Base-by-base conservation (phyloP, 345 rosid genomes). In the Eucalyptus paniculata region DNA sequence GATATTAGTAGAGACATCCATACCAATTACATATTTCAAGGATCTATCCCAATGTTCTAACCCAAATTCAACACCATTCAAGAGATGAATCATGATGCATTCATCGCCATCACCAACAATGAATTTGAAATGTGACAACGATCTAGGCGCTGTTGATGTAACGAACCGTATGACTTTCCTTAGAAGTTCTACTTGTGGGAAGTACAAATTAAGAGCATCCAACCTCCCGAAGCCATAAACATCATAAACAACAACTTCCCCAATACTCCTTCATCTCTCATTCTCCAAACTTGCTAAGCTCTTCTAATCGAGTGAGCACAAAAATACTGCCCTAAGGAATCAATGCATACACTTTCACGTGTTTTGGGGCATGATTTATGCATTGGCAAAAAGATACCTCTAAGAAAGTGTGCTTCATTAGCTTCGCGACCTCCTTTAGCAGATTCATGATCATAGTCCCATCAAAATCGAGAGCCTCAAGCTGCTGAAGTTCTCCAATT, bases 231-330 rank as follows among this genome's bases (percentile, higher is more conserved):
- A 62, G 90, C 67, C 80, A 65, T 14, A 3, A 47, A 89, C 53
- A 3, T 65, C 53, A 2, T 49, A 34, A 58, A 21, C 2, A 62
- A 89, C 77, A 77, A 50, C 88, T 86, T 53, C 80, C 26, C 47
- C 88, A 19, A 18, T 4, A 26, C 23, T 51, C 9, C 80, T 65
- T 90, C 91, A 90, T 1, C 49, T n/a, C 87, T 88, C 49, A 86
- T 90, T 56, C 89, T 67, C 91, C 11, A 87, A 83, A 86, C 87
- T 37, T 56, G 77, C 47, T 86, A 28, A 90, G 30, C 50, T 90
- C 90, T 88, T 86, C 87, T 88, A 90, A 45, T 30, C 26, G 3
- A 16, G 50, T 2, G 2, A 88, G 72, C 30, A 44, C 17, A 67
- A 30, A 72, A 4, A 86, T 65, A 18, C 12, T 32, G 4, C 88